Evolutionary conservation across 2,329 filamentous ascomycete genomes (phyloP), one percentile per base, ranked within the genome.

Genomic region (Sporothrix protearum): DNA sequence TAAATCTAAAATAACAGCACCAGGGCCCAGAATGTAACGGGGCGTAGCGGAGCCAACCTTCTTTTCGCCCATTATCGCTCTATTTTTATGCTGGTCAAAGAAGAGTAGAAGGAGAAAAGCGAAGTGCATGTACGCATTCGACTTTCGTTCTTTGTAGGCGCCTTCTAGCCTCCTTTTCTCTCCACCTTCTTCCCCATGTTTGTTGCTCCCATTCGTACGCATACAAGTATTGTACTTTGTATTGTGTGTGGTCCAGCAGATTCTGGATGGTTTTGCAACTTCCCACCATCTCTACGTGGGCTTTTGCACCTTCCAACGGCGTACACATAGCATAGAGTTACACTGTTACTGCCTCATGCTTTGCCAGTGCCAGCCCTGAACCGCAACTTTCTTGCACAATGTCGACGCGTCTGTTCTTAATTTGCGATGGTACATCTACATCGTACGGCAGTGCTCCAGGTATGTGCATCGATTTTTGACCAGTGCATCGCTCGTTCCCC

Each of bases 1-100:
- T 33, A 1, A 19, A 19, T n/a, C 12, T 4, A 33, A 33, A 57
- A 7, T 28, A 57, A 33, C 36, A 33, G 28, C 9, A n/a, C 53
- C 28, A 36, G 25, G 57, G 57, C 16, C 57, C 36, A 63, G 57
- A 42, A 42, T 63, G 36, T 42, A 63, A 63, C 57, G 57, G 36
- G 42, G 39, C 61, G 47, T 30, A 30, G 61, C 61, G 61, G 61
- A 47, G 61, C 61, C 61, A 66, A 66, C 39, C 39, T 66, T 66
- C 39, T 66, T 47, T 66, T 66, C 39, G 3, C 61, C 28, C 59
- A 16, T 22, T 61, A 2, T 30, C 51, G 39, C 39, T 42, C 39
- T 10, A 19, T 57, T 30, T 1, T 39, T n/a, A n/a, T n/a, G n/a
- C 33, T 63, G 36, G n/a, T 42, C 57, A 16, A 25, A 63, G 2